phyloP scores from a whole-genome alignment of 2,329 filamentous ascomycete species.

The Xylariomycetidae sp. region DNA sequence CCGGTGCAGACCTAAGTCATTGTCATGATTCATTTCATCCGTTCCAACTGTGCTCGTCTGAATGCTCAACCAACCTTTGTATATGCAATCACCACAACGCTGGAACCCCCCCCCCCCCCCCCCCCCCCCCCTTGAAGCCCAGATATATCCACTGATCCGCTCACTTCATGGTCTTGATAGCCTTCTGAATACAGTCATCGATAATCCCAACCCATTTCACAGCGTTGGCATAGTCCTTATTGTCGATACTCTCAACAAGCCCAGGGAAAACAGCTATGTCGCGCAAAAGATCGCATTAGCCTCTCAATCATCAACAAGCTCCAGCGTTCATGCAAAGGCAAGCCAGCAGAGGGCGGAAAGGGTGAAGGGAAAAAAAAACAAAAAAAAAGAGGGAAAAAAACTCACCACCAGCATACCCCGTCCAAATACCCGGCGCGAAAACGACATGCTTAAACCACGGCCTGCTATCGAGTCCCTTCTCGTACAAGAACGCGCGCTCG shows the following conservation, averaged over 20 bases:
- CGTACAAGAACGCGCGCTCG: conserved; percentile 75
- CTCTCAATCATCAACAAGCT: neutral
- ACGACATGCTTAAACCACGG: conserved; percentile 94
- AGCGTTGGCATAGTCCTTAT: conserved; percentile 53
- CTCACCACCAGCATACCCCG: conserved; percentile 76
- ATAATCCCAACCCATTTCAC: conserved; percentile 58
- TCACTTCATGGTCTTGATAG: conserved; percentile 34
- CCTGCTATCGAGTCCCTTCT: conserved; percentile 70
- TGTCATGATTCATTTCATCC: no score
- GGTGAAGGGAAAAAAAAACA: conserved; percentile 8
- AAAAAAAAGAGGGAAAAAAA: conserved; percentile 13
- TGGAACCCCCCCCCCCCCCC: no score
- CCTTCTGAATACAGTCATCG: conserved; percentile 42
- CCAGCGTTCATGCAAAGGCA: no score
- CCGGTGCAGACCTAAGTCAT: no score
- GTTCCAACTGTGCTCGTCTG: no score
- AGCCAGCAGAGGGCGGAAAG: conserved; percentile 5
- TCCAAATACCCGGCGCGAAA: conserved; percentile 88
- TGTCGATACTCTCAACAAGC: conserved; percentile 57
- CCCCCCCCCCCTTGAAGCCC: no score
- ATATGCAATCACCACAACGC: no score
- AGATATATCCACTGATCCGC: no score
- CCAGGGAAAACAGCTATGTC: conserved; percentile 57
- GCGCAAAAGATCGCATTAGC: neutral
- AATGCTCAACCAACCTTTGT: no score